phyloP scores from a whole-genome alignment of 495 filamentous ascomycete species.

The Aspergillus baeticus region DNA sequence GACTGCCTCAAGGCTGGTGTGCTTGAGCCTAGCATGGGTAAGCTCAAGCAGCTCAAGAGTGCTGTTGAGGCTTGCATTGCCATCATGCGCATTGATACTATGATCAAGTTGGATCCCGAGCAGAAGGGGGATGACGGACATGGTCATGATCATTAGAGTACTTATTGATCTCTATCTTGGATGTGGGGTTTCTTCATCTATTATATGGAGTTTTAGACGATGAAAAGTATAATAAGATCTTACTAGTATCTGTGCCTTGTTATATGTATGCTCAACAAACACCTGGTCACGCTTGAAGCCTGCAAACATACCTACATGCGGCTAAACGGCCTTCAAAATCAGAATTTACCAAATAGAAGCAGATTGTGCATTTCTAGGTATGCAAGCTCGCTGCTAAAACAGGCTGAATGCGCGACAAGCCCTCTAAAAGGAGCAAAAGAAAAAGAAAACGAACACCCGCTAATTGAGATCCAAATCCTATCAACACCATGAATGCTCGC shows the following conservation, averaged over 20 bases:
- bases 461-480: constrained; percentile 22
- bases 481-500: constrained; percentile 28
- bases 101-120: constrained; percentile 98
- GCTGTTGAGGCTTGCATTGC: constrained; percentile 98
- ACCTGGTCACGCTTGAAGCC: no score
- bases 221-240: constrained; percentile 27
- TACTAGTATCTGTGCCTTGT: constrained; percentile 3
- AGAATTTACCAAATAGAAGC: constrained; percentile 6
- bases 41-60: constrained; percentile 96
- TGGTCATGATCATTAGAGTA: constrained; percentile 29
- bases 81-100: constrained; percentile 99
- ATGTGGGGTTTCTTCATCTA: constrained; percentile 11
- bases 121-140: constrained; percentile 66
- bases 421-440: constrained; percentile 19
- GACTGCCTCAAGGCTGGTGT: constrained; percentile 95
- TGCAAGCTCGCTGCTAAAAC: constrained; percentile 5
- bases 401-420: constrained; percentile 10
- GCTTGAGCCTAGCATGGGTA: constrained; percentile 96
- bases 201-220: constrained; percentile 20
- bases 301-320: no score
- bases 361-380: constrained; percentile 1
- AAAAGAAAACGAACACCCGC: constrained; percentile 22
- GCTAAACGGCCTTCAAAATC: no score
- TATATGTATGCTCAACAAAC: background rate
- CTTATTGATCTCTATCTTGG: constrained; percentile 17